These are phyloP conservation scores for Crithidia sp. DNA, from an alignment of 208 protist genomes.

Conservation along the genomic window DNA sequence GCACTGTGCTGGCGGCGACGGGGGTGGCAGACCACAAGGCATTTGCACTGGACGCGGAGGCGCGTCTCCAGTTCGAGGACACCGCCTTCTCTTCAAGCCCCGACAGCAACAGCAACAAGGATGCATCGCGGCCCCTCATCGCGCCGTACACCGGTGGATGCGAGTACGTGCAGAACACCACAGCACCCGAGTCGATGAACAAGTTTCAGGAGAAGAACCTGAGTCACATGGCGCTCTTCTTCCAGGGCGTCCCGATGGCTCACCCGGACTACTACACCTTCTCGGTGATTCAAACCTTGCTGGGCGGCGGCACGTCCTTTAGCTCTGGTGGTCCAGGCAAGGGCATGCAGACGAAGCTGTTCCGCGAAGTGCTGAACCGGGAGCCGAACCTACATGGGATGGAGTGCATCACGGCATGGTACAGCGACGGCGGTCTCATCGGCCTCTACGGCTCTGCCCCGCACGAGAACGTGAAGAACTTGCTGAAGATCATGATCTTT, in stretches of 20 bases:
- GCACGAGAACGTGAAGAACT: conserved; percentile 71
- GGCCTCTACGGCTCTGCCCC: conserved; percentile 88
- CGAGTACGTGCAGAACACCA: conserved; percentile 76
- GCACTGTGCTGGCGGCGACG: conserved; percentile 81
- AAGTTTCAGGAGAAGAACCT: conserved; percentile 94
- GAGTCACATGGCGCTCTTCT: conserved; percentile 89
- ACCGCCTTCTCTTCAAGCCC: background rate
- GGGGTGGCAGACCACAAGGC: conserved; percentile 74
- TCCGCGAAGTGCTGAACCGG: conserved; percentile 86
- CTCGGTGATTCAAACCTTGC: conserved; percentile 87
- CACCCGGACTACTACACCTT: conserved; percentile 90
- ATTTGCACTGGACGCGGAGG: conserved; percentile 73
- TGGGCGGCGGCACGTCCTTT: conserved; percentile 91
- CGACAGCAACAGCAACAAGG: background rate
- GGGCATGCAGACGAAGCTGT: conserved; percentile 93
- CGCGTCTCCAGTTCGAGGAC: conserved; percentile 53
- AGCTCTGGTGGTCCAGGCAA: conserved; percentile 93
- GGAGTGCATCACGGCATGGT: conserved; percentile 93
- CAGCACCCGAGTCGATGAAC: conserved; percentile 87
- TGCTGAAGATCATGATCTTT: conserved; percentile 80
- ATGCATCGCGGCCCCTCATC: background rate
- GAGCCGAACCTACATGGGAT: conserved; percentile 78
- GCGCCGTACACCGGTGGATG: conserved; percentile 81
- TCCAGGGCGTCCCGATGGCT: conserved; percentile 80
- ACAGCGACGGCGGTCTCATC: conserved; percentile 88